These are phyloP conservation scores for Globomyces pollinis-pini DNA, from an alignment of 192 early-diverging fungal genomes.

Conservation along the genomic window DNA sequence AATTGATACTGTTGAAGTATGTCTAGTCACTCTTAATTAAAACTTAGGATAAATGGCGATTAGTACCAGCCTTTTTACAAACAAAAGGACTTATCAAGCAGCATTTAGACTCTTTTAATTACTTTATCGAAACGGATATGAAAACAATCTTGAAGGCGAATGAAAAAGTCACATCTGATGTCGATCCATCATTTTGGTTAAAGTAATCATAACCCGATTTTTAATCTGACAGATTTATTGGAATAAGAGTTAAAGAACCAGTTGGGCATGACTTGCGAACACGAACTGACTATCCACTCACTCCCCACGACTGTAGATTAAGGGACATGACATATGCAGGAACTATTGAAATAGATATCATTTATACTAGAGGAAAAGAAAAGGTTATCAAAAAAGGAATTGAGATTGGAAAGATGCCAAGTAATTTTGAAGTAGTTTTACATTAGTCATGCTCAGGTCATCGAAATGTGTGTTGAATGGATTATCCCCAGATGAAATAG, in stretches of 20 bases:
- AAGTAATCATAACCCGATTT: constrained; percentile 52
- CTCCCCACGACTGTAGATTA: constrained; percentile 93
- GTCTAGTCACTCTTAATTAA: no score
- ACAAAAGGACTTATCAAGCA: constrained; percentile 97
- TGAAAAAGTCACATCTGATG: constrained; percentile 80
- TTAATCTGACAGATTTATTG: constrained; percentile 81
- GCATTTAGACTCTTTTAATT: constrained; percentile 99
- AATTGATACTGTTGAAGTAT: constrained; percentile 50
- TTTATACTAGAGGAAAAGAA: constrained; percentile 78
- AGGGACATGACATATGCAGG: constrained; percentile 93
- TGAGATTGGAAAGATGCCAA: constrained; percentile 87
- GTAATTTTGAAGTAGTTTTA: neutral
- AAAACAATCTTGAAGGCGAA: constrained; percentile 92
- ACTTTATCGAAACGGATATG: constrained; percentile 91
- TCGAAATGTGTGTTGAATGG: constrained; percentile 73
- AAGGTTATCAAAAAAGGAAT: constrained; percentile 74
- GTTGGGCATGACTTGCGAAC: constrained; percentile 66
- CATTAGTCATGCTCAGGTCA: constrained; percentile 82
- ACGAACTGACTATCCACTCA: constrained; percentile 62
- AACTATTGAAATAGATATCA: constrained; percentile 84
- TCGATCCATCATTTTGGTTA: constrained; percentile 87
- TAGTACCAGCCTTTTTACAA: constrained; percentile 93
- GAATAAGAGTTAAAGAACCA: constrained; percentile 78
- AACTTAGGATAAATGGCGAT: constrained; percentile 90
- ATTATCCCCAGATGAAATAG: constrained; percentile 75